Evolutionary conservation across 192 early-diverging fungal genomes (phyloP), one percentile per base, ranked within the genome.

Genomic region (Obelidium mucronatum): DNA sequence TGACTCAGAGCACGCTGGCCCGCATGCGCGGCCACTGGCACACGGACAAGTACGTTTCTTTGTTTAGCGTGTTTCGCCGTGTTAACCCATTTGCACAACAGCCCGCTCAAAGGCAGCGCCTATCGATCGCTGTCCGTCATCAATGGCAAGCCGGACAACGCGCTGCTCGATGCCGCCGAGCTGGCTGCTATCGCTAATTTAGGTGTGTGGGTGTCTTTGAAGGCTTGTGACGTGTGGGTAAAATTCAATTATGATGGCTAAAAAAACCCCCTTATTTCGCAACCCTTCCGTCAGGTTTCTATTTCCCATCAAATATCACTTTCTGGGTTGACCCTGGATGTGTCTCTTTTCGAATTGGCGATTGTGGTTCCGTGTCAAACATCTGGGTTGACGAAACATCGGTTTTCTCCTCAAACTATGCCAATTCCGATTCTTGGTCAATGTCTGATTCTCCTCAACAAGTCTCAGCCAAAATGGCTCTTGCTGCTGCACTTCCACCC

Each of bases 311-410:
- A 11, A 60, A 53, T 30, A 54, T 78, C 33, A 72, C 72, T 3
- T 65, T 79, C 51, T 79, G 78, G 78, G 80, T 77, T n/a, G 78
- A 79, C 39, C 78, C 78, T n/a, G 65, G 64, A 17, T 75, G 48
- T 37, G 78, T 79, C 36, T 30, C 75, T 15, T 44, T 63, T 28
- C 60, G 77, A 19, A 67, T 79, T 48, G 40, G 48, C 67, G 78
- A 79, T 37, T 28, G 11, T 72, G 78, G 78, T 22, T n/a, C 55
- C 26, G 31, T 73, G 30, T 8, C 36, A 8, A 68, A 30, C 28
- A 2, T 79, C 22, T 79, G 72, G 67, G 42, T 15, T 35, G 34
- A 75, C 30, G 56, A 69, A 24, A 8, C 73, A 61, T 31, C n/a
- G 13, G 30, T 28, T 61, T 31, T 28, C n/a, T 15, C n/a, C 15